phyloP scores from a whole-genome alignment of 306 rosid species.

The Lagenaria siceraria region DNA sequence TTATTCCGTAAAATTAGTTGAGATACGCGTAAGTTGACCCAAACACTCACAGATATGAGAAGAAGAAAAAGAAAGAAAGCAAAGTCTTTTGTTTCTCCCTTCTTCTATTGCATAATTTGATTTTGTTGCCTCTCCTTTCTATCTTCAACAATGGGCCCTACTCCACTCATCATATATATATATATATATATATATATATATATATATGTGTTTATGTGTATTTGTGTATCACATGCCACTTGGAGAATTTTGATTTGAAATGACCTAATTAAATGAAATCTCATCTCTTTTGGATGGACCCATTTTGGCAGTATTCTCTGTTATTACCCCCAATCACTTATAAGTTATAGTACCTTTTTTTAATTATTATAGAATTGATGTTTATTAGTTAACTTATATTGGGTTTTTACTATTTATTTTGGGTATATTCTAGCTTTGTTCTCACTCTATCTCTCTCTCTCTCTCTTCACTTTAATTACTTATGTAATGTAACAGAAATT shows the following conservation, averaged over 20 bases:
- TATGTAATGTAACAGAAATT: not conserved
- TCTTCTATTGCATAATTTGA: not conserved
- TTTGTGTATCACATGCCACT: not conserved
- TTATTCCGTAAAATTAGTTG: too few species aligned
- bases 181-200: too few species aligned
- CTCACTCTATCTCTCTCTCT: not conserved
- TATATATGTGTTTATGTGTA: too few species aligned
- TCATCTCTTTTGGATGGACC: conserved; percentile 4
- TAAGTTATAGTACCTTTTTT: too few species aligned
- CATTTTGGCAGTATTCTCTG: not conserved
- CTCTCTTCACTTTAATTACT: too few species aligned
- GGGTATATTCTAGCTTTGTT: not conserved
- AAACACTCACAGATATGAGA: too few species aligned
- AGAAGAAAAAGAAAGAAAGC: too few species aligned
- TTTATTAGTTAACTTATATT: too few species aligned
- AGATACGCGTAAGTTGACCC: too few species aligned
- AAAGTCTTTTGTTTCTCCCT: not conserved
- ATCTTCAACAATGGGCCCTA: not conserved
- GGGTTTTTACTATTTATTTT: not conserved
- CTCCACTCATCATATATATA: not conserved
- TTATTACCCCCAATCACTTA: not conserved
- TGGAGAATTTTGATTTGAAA: conserved; percentile 4
- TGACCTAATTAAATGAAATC: not conserved
- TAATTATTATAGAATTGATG: too few species aligned
- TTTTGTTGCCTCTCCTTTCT: not conserved